phyloP scores from a whole-genome alignment of 78 protist genomes.

The Chrysochromulina parva region DNA sequence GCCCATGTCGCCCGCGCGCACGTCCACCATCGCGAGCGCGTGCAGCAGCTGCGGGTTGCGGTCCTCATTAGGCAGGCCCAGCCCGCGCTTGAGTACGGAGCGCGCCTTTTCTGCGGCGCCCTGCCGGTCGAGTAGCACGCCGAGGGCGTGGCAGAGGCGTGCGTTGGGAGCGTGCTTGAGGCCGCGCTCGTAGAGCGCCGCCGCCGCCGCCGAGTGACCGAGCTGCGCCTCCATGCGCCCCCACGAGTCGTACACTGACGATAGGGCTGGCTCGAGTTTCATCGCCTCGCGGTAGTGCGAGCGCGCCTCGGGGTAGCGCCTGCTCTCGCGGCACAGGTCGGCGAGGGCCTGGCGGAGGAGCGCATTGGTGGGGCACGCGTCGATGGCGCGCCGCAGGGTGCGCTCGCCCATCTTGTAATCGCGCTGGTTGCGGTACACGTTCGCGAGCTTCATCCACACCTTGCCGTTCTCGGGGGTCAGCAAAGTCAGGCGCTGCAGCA shows the following conservation, averaged over 20 bases:
- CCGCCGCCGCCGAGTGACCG: background rate
- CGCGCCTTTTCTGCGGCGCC: background rate
- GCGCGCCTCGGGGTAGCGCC: background rate
- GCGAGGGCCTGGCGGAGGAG: conserved; percentile 15
- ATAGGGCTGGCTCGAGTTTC: background rate
- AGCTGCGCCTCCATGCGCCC: conserved; percentile 3
- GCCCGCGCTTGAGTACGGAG: background rate
- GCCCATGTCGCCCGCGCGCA: background rate
- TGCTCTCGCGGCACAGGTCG: background rate
- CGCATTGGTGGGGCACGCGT: background rate
- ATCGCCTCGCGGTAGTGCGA: background rate
- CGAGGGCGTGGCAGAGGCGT: background rate
- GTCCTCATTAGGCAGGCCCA: background rate
- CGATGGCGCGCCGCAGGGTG: background rate
- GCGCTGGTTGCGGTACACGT: no score
- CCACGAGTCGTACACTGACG: background rate
- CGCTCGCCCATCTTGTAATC: background rate
- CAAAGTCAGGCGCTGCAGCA: background rate
- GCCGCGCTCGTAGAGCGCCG: background rate
- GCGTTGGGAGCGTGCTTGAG: background rate
- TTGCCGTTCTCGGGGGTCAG: background rate
- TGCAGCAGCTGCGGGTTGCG: background rate
- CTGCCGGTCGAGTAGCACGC: background rate
- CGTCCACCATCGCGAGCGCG: conserved; percentile 15
- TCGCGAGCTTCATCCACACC: background rate